A percentile compares a stretch with the other conserved stretches of the same genome.
phyloP scores from a whole-genome alignment of 2,329 filamentous ascomycete genomes.

The Colletotrichum viniferum region DNA sequence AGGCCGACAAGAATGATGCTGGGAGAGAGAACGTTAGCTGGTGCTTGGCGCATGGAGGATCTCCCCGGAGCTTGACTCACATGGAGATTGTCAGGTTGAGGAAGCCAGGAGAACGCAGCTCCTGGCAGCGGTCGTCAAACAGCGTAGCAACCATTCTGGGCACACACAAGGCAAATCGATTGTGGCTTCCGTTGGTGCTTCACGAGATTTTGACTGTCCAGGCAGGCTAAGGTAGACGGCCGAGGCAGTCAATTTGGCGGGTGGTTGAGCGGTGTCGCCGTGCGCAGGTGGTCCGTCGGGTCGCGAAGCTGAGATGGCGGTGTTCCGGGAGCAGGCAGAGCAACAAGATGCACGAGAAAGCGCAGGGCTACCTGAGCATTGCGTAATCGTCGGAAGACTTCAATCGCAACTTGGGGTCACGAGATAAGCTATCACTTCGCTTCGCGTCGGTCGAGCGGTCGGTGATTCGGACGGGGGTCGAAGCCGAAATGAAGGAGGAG shows the following conservation, averaged over 20 bases:
- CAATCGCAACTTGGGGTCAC: not conserved
- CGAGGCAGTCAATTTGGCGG: not conserved
- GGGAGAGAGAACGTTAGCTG: constrained; percentile 23
- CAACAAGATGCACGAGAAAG: not conserved
- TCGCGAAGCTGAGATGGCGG: not conserved
- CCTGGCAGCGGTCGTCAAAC: constrained; percentile 49
- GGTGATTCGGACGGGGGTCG: not conserved
- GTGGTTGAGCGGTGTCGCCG: not conserved
- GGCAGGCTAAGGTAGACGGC: not conserved
- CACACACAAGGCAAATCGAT: not conserved
- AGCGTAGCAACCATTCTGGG: constrained; percentile 5
- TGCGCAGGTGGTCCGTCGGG: not conserved
- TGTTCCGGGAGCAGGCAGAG: constrained; percentile 1
- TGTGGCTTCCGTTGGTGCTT: not conserved
- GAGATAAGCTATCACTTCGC: not conserved
- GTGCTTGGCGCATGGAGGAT: not conserved
- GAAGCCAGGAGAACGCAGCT: constrained; percentile 56
- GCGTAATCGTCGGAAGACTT: not conserved
- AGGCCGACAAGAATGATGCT: constrained; percentile 85
- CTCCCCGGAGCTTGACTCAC: constrained; percentile 37
- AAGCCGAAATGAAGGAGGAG: not conserved
- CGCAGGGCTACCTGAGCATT: constrained; percentile 10
- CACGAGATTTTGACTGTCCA: not conserved
- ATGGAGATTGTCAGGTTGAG: constrained; percentile 61
- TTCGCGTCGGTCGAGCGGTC: not conserved